Base-by-base conservation (phyloP, 2,329 filamentous ascomycete genomes). In the Penicillium fuscoglaucum region DNA sequence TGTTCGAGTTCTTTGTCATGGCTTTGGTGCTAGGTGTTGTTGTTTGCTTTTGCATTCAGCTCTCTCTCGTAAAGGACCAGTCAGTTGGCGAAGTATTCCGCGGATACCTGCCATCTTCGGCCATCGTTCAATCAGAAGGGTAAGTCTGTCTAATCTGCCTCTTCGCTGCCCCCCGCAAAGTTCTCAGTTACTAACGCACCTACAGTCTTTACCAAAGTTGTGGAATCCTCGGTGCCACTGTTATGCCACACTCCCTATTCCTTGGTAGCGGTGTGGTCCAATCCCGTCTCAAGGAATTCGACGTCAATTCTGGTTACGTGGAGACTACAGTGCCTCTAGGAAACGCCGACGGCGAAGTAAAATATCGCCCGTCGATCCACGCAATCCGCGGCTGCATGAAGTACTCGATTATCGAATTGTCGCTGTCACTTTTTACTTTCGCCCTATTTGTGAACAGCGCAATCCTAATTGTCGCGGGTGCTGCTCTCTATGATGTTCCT, bases 401-500 rank as follows among this genome's bases (percentile, higher is more conserved):
- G 60, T 90, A 90, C 71, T 90, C 88, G 4, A 86, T 90, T 57
- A 77, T 83, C 21, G 90, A 95, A 70, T 78, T 93, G 10, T 79
- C 84, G 7, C 70, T 91, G 15, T 89, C 88, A 0, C 86, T 95
- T 37, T 91, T 92, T 71, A 91, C 89, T 0, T 93, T 93, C 71
- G 90, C 90, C 0, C 82, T 95, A 4, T 95, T 95, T 68, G 89
- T 93, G 68, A 95, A 95, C 78, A 90, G 86, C 54, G 83, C 90
- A 37, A 93, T 95, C 67, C 82, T 95, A 15, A 91, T 95, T 66
- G 87, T 92, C 13, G 88, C 92, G 0, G 92, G 91, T 26, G 86
- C 90, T 0, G 88, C 89, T 0, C 82, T 96, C 0, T 92, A 88
- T 70, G 74, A 82, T 4, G 83, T 84, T 41, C 71, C 81, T 0